Percentiles rank a stretch among this genome's conserved stretches.
phyloP scores from a whole-genome alignment of 176 grass and related monocot genomes.

The Miscanthus lutarioriparius region DNA sequence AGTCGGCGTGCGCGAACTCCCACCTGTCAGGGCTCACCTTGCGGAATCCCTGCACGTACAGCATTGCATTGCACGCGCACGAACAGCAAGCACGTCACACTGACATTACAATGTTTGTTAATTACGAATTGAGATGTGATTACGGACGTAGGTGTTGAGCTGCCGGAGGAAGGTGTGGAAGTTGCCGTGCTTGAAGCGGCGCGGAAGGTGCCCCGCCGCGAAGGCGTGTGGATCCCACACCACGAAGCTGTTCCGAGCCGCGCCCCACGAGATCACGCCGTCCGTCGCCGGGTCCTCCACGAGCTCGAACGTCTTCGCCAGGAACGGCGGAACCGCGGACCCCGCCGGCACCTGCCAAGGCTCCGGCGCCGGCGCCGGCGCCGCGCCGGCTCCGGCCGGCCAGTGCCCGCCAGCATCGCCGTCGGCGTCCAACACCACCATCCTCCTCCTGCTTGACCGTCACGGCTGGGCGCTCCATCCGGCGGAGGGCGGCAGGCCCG shows the following conservation, averaged over 20 bases:
- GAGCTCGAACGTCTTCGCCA: constrained; percentile 54
- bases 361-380: neutral
- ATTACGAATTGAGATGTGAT: neutral
- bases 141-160: constrained; percentile 57
- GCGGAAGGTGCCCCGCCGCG: constrained; percentile 47
- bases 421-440: neutral
- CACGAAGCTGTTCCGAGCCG: constrained; percentile 55
- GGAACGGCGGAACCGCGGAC: constrained; percentile 38
- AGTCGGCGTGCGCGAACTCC: constrained; percentile 66
- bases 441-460: constrained; percentile 35
- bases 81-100: neutral
- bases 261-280: constrained; percentile 54
- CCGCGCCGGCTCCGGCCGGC: neutral
- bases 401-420: neutral
- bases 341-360: neutral
- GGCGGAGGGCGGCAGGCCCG: neutral
- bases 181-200: constrained; percentile 58
- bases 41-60: constrained; percentile 42
- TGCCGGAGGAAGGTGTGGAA: constrained; percentile 60
- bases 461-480: constrained; percentile 28
- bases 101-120: neutral
- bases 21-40: constrained; percentile 68
- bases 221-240: constrained; percentile 53
- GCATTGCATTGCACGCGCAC: neutral
- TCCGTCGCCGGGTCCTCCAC: constrained; percentile 49